Conservation (phyloP, 805 yeast genomes). For the Grigorovia yakushimaensis region DNA sequence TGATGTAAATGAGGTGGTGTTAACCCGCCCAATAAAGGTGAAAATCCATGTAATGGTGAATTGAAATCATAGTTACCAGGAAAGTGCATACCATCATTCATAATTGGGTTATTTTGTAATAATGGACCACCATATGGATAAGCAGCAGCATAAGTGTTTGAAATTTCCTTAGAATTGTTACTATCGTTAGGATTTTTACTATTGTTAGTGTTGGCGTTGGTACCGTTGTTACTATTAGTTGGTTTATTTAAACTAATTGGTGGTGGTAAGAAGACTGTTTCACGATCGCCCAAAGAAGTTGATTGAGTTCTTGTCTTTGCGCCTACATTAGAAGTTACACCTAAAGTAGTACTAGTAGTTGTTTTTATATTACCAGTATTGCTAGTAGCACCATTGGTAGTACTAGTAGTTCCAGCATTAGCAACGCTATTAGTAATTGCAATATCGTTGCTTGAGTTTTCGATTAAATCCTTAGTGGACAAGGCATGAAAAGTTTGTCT, state of each 20-base stretch:
- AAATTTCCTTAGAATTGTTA: slow-evolving; percentile 7
- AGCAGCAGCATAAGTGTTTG: slow-evolving; percentile 23
- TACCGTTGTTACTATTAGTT: slow-evolving; percentile 12
- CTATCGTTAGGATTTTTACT: slow-evolving; percentile 1
- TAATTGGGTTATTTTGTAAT: slow-evolving; percentile 23
- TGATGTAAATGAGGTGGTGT: slow-evolving; percentile 16
- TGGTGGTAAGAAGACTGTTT: slow-evolving; percentile 7
- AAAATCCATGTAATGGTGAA: slow-evolving; percentile 27
- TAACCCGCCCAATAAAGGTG: slow-evolving; percentile 22
- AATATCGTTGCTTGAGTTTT: slow-evolving; percentile 2
- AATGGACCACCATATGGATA: slow-evolving; percentile 28
- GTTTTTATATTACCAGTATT: background rate
- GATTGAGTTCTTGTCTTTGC: slow-evolving; percentile 22
- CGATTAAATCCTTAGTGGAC: slow-evolving; percentile 17
- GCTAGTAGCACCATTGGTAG: slow-evolving; percentile 1
- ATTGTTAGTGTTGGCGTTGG: slow-evolving; percentile 18
- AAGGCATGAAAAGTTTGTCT: slow-evolving; percentile 28
- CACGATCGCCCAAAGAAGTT: slow-evolving; percentile 17
- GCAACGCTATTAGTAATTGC: background rate
- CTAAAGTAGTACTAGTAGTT: slow-evolving; percentile 1
- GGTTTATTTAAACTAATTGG: slow-evolving; percentile 3
- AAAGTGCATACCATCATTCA: slow-evolving; percentile 22
- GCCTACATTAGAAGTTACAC: slow-evolving; percentile 7
- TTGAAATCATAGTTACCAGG: slow-evolving; percentile 26
- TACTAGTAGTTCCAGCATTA: background rate